phyloP scores from a whole-genome alignment of 176 grass and related monocot species.

The Stipa capillata region DNA sequence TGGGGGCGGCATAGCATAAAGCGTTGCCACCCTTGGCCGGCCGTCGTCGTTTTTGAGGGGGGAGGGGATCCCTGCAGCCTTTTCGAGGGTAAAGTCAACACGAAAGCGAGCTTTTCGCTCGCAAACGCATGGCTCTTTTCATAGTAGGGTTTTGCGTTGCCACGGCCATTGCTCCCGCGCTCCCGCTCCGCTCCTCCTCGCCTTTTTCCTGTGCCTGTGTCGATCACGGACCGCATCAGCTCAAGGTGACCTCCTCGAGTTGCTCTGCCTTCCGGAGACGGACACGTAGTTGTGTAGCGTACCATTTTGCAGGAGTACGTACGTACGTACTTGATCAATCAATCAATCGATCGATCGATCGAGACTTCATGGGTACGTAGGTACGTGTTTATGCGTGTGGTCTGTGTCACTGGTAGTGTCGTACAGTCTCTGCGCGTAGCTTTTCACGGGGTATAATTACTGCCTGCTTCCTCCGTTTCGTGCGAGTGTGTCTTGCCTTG shows the following conservation, averaged over 20 bases:
- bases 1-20: neutral
- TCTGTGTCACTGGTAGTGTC: too few species aligned
- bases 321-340: neutral
- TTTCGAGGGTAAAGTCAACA: slow-evolving; percentile 10
- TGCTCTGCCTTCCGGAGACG: neutral
- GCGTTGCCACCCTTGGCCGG: neutral
- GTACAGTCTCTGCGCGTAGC: too few species aligned
- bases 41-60: too few species aligned
- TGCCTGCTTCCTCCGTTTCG: too few species aligned
- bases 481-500: neutral
- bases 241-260: neutral
- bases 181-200: neutral
- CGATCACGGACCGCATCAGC: neutral
- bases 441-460: too few species aligned
- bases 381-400: too few species aligned
- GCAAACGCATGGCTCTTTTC: neutral
- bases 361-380: too few species aligned
- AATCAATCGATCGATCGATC: too few species aligned
- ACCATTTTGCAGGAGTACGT: too few species aligned
- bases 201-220: neutral
- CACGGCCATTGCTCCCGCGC: neutral
- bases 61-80: slow-evolving; percentile 8
- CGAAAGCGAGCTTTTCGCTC: neutral
- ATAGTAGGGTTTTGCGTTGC: neutral
- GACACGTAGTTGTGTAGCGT: neutral